Conservation (phyloP, 495 filamentous ascomycete species). For the Penicillium turbatum region DNA sequence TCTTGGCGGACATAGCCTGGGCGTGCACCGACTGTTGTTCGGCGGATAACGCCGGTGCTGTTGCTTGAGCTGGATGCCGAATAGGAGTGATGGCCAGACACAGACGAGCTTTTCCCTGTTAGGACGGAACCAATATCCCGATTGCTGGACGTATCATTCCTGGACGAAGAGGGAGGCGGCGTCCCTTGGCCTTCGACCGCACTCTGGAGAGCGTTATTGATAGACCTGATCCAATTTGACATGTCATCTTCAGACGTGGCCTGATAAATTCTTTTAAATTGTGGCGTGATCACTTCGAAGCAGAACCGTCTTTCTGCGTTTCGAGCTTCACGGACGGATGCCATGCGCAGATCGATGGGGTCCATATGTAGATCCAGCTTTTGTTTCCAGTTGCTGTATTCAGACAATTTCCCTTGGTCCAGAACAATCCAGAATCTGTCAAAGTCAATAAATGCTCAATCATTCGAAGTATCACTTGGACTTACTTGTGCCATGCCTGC, state of each 20-base stretch:
- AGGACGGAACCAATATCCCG: conserved; percentile 87
- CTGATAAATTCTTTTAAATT: conserved; percentile 95
- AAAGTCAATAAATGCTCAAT: conserved; percentile 7
- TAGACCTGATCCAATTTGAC: conserved; percentile 91
- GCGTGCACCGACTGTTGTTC: conserved; percentile 85
- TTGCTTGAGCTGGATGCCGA: conserved; percentile 40
- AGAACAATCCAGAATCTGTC: conserved; percentile 95
- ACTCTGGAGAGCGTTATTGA: conserved; percentile 96
- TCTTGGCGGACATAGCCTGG: conserved; percentile 67
- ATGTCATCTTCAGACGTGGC: conserved; percentile 97
- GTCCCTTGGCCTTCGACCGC: conserved; percentile 79
- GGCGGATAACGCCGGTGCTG: conserved; percentile 61
- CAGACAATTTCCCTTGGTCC: conserved; percentile 91
- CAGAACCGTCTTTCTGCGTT: conserved; percentile 94
- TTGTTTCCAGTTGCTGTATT: conserved; percentile 99
- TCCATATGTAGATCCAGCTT: conserved; percentile 96
- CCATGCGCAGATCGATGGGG: conserved; percentile 94
- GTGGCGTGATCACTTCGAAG: conserved; percentile 96
- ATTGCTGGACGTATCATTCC: conserved; percentile 53
- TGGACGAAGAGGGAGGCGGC: conserved; percentile 39
- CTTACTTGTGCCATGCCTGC: conserved; percentile 98
- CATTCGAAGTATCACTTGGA: conserved; percentile 10
- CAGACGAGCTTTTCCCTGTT: conserved; percentile 87
- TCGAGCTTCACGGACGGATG: conserved; percentile 91
- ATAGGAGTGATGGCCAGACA: conserved; percentile 56